Conservation (phyloP, 1,284 basidiomycete genomes). For the Malassezia caprae region DNA sequence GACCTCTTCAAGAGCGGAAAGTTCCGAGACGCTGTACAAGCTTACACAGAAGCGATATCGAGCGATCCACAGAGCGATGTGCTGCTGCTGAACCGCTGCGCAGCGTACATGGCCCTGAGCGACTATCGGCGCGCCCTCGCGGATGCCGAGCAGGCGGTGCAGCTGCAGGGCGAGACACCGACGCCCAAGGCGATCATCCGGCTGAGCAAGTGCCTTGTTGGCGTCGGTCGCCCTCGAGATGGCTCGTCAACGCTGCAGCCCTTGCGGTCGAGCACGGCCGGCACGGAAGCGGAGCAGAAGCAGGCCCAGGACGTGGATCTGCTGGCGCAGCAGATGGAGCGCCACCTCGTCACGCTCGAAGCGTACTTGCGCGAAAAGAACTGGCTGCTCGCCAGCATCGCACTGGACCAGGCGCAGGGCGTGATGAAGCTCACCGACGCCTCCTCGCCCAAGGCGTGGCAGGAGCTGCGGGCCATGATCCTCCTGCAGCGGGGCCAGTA, state of each 20-base stretch:
- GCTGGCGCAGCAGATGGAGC: slow-evolving; percentile 25
- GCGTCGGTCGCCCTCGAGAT: slow-evolving; percentile 28
- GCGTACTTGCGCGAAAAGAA: slow-evolving; percentile 57
- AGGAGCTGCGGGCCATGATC: slow-evolving; percentile 24
- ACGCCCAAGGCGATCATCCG: slow-evolving; percentile 32
- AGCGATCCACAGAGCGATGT: slow-evolving; percentile 64
- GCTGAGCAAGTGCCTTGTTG: slow-evolving; percentile 35
- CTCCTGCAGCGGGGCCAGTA: slow-evolving; percentile 31
- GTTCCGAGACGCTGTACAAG: slow-evolving; percentile 41
- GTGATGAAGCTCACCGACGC: slow-evolving; percentile 23
- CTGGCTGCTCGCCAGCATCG: slow-evolving; percentile 49
- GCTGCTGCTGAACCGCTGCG: slow-evolving; percentile 73
- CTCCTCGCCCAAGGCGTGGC: slow-evolving; percentile 26
- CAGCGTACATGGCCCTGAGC: slow-evolving; percentile 71
- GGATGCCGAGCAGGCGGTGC: slow-evolving; percentile 66
- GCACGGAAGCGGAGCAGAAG: slow-evolving; percentile 19
- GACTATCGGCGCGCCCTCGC: slow-evolving; percentile 62
- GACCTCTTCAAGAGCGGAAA: slow-evolving; percentile 33
- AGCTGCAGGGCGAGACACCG: slow-evolving; percentile 53
- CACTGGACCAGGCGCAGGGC: slow-evolving; percentile 34
- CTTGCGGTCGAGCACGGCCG: neutral
- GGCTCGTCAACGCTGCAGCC: slow-evolving; percentile 23
- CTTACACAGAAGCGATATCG: slow-evolving; percentile 49
- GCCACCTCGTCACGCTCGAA: slow-evolving; percentile 53
- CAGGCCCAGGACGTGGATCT: slow-evolving; percentile 25